phyloP scores from a whole-genome alignment of 1,284 basidiomycete species.

The Fomes fomentarius region DNA sequence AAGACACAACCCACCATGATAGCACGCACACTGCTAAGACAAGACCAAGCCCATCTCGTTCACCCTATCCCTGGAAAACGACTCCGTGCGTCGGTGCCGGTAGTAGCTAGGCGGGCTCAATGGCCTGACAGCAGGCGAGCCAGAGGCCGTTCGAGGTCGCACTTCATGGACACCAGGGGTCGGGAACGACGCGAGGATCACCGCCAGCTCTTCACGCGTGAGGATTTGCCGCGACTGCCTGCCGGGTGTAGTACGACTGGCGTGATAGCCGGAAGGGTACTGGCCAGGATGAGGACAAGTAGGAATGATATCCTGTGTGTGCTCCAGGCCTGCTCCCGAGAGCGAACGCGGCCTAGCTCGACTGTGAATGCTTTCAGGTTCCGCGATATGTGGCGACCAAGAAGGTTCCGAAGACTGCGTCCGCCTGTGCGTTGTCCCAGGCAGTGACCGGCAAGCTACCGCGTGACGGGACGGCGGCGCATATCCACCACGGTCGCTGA shows the following conservation, averaged over 20 bases:
- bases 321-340: constrained; percentile 2
- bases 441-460: neutral
- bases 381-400: neutral
- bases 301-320: neutral
- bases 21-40: neutral
- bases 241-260: neutral
- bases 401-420: constrained; percentile 21
- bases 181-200: constrained; percentile 19
- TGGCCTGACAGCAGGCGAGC: neutral
- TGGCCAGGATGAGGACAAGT: neutral
- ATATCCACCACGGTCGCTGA: neutral
- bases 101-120: constrained; percentile 23
- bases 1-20: neutral
- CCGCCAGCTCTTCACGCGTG: constrained; percentile 18
- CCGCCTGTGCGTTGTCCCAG: constrained; percentile 9
- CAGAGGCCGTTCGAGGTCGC: neutral
- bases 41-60: constrained; percentile 16
- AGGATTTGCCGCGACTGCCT: constrained; percentile 18
- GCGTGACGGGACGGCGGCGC: neutral
- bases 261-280: neutral
- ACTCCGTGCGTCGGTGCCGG: constrained; percentile 8
- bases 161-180: neutral
- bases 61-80: constrained; percentile 4
- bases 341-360: constrained; percentile 15
- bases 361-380: neutral